Evolutionary conservation across 1,284 basidiomycete species (phyloP), one percentile per base, ranked within the genome.

Genomic region (Austroboletus novae-zelandiae): DNA sequence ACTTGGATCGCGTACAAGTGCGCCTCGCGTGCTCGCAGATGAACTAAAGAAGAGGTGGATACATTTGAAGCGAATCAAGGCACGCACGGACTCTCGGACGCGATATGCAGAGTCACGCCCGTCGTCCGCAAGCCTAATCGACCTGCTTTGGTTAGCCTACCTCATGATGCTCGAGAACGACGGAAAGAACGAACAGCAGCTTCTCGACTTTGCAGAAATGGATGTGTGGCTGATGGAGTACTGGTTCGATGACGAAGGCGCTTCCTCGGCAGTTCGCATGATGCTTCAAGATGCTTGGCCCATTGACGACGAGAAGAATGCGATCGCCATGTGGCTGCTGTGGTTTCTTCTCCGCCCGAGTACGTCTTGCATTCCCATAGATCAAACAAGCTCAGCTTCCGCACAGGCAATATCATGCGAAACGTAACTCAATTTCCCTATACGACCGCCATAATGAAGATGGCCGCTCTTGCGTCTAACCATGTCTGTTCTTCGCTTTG

Each of bases 111-210:
- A 57, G 58, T 23, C 62, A 58, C 40, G 60, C 69, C 56, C 41
- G 52, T 67, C 50, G 50, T 40, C 68, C 30, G 55, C 62, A 25
- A 59, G 59, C 15, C 58, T 71, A 29, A 60, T 64, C 45, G 71
- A 73, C 14, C 69, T 84, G 40, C 74, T 93, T 4, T 87, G 83
- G 75, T 76, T 79, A 14, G 74, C 83, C 2, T 92, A 88, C 64
- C 67, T 90, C 48, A 81, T 93, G 81, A 73, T 91, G 69, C 69
- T 86, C 40, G 91, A 94, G 71, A 89, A 90, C 64, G 84, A 91
- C 49, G 89, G 86, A 34, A 84, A 81, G 67, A 94, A 94, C 60
- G 73, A 80, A 45, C 66, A 48, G 29, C 89, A 91, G 59, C 74
- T 93, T 30, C 66, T 79, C 43, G 79, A 76, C 58, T 86, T 71